Evolutionary conservation across 148 eudicot species (phyloP), one percentile per base, ranked within the genome.

Genomic region (Dysphania ambrosioides): DNA sequence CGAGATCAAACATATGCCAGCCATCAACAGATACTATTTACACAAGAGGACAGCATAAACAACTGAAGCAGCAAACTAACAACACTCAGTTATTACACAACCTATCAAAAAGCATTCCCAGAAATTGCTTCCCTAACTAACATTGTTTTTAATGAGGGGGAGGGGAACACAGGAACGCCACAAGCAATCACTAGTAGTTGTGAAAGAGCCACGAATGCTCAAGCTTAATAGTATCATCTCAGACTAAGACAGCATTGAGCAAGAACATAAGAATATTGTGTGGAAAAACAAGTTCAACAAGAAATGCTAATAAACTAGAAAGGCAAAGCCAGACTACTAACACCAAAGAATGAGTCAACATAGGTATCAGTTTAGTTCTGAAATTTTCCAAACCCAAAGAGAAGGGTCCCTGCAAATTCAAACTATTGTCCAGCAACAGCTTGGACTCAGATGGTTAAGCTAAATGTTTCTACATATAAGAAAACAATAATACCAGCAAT

Each of bases 401-500:
- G n/a, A 75, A 21, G 40, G 27, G n/a, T 71, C 68, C 66, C 49
- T 41, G 23, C 59, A 66, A 19, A 56, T 53, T 41, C 49, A 66
- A 12, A 49, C 23, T 2, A 44, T 44, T 44, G 57, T 58, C 70
- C 63, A 27, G 31, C 8, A 73, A 16, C 38, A 51, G 24, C 31
- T 61, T 44, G 70, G 36, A 65, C 67, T 74, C 18, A 40, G 79
- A 67, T 69, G 82, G 74, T 67, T 73, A 76, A 79, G 75, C 73
- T 53, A 61, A 78, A 36, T n/a, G 41, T 66, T 76, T 71, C 53
- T 62, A 77, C 71, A 80, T 31, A 57, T 55, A 80, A 80, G 73
- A 72, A 78, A 83, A 72, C 73, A 78, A 85, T 60, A 78, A 79
- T 81, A 82, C 76, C 81, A 42, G 79, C 68, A 74, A 77, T 53